Evolutionary conservation across 208 protist species (phyloP), one percentile per base, ranked within the genome.

Genomic region (Wallacemonas rigidus): DNA sequence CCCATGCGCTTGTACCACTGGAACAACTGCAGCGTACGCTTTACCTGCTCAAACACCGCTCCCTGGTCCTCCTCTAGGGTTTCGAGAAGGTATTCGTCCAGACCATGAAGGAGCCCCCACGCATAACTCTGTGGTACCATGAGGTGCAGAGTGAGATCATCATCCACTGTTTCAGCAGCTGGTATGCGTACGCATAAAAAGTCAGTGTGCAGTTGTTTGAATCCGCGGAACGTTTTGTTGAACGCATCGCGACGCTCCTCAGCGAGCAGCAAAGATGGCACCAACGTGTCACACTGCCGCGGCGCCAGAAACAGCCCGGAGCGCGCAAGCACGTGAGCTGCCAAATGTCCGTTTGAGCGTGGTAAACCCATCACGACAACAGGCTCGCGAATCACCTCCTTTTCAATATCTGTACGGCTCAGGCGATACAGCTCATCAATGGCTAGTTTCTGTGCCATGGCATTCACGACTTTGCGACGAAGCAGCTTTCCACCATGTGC

Each of bases 1-100:
- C 92, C 90, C 76, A 87, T 94, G 12, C 77, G 80, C n/a, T 80
- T 85, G 79, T 95, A 95, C 90, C 90, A 97, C 77, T 95, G 90
- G 60, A 95, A 88, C 7, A 97, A 70, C 70, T 94, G 75, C 77
- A 93, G 79, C 26, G 88, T 78, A 11, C 86, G 81, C 60, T 83
- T 87, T 72, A 93, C 77, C 67, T 93, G 80, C 51, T 67, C 69
- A 77, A 95, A 97, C 35, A 93, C 87, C 4, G 77, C 63, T 40
- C 74, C 78, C 71, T 97, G 92, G 70, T 94, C 88, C 72, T 95
- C 88, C 72, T 95, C 83, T 67, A 97, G 69, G 54, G 85, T 92
- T 70, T 97, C 87, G 17, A 95, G 85, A 55, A 97, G 78, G 77
- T 95, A 92, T 55, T 92, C 88, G 67, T 97, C 92, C 58, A 97